Evolutionary conservation across 805 yeast genomes (phyloP), one percentile per base, ranked within the genome.

Genomic region (Grigorovia jiainica): DNA sequence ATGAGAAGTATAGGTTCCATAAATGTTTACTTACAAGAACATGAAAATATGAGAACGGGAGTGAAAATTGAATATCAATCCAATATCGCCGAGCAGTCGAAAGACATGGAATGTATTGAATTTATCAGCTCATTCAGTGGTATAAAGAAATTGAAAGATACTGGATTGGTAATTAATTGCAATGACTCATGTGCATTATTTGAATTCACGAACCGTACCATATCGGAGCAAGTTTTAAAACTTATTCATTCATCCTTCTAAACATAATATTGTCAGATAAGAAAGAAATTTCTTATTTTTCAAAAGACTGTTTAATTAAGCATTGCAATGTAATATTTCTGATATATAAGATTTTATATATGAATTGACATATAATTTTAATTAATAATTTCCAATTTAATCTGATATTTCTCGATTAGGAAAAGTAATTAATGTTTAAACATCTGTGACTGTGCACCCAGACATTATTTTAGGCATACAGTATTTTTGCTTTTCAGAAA

Each of bases 141-240:
- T 20, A 46, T 60, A 5, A 48, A 43, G 36, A 48, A 60, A 34
- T 43, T 59, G 24, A 61, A 60, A 6, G 51, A 56, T 34, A 58
- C 62, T 8, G 64, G 64, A 15, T 42, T 57, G 8, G 36, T 47
- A 3, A 21, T 58, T 8, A 23, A 43, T 15, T 48, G 52, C 2
- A 39, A 43, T 2, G 44, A 44, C 6, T 45, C 45, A 0, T 41
- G 42, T 20, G 50, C 51, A 32, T 40, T 58, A 21, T 43, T 60
- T 9, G 64, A 58, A 40, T 59, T 58, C 29, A 50, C 52, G 31
- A 55, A 49, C 34, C 51, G 46, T 36, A 17, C 39, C 10, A 42
- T 55, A 1, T 53, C 61, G 2, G 57, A 58, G 13, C 50, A 57
- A 34, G 51, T 58, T 7, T 52, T 41, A 34, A 50, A 48, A 15